These are phyloP conservation scores for Ceriops decandra DNA, from an alignment of 345 rosid species.

Conservation along the genomic window DNA sequence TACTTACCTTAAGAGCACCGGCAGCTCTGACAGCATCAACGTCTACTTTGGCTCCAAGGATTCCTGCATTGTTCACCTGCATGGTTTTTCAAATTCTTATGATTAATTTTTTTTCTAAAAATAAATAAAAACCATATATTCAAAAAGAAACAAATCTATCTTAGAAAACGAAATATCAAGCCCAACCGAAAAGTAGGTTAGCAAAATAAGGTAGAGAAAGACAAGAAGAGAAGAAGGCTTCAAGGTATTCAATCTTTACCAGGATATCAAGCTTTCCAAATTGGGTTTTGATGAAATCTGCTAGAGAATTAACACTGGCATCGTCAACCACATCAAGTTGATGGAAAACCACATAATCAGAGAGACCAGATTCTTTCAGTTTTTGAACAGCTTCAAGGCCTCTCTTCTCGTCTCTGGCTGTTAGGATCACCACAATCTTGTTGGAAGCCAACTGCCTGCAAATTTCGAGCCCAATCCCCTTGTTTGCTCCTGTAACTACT, in stretches of 20 bases:
- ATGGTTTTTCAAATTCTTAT: neutral
- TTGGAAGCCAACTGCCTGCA: conserved; percentile 14
- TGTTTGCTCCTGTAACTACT: conserved; percentile 33
- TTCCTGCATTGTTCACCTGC: conserved; percentile 55
- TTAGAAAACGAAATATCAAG: too few relatives aligned
- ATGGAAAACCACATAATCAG: conserved; percentile 17
- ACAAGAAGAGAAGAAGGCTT: neutral
- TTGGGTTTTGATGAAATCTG: conserved; percentile 16
- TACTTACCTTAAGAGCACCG: conserved; percentile 19
- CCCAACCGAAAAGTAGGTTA: too few relatives aligned
- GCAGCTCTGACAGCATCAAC: conserved; percentile 22
- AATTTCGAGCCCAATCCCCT: conserved; percentile 30
- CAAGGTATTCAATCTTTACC: neutral
- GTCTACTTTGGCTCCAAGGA: conserved; percentile 29
- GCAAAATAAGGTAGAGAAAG: too few relatives aligned
- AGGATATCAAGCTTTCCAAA: conserved; percentile 27
- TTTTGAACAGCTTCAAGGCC: conserved; percentile 13
- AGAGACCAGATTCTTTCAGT: conserved; percentile 2
- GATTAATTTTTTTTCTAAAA: too few relatives aligned
- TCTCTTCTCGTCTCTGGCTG: conserved; percentile 15
- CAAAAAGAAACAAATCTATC: too few relatives aligned
- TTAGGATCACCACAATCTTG: conserved; percentile 12
- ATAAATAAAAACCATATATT: too few relatives aligned
- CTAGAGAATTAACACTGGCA: conserved; percentile 8
- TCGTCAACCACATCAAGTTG: conserved; percentile 17